Percentiles rank a stretch among this genome's conserved stretches.
Conservation (phyloP, 1,139 yeast species). For the Yamadazyma mexicana region DNA sequence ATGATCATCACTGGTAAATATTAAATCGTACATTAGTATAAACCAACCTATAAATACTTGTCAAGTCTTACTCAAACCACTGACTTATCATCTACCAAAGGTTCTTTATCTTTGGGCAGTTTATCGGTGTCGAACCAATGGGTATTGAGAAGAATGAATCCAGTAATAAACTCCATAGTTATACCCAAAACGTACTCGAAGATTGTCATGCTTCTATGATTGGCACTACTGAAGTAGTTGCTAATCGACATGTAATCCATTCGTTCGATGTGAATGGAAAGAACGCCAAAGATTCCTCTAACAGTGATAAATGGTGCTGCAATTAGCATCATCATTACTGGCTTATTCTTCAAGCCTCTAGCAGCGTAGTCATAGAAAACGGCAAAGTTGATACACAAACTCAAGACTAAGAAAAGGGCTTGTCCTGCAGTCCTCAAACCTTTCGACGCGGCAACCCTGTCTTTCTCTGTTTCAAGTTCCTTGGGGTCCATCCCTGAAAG, state of each 20-base stretch:
- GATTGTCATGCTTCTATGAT: slow-evolving; percentile 22
- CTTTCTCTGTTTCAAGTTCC: slow-evolving; percentile 12
- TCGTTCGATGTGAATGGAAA: slow-evolving; percentile 6
- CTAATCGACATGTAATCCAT: slow-evolving; percentile 19
- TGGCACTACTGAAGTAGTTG: slow-evolving; percentile 26
- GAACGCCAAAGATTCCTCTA: slow-evolving; percentile 11
- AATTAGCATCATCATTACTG: slow-evolving; percentile 15
- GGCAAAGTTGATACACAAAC: slow-evolving; percentile 19
- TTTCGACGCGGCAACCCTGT: slow-evolving; percentile 22
- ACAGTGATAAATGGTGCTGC: slow-evolving; percentile 8
- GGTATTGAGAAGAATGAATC: background rate
- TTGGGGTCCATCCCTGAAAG: slow-evolving; percentile 18
- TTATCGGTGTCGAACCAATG: background rate
- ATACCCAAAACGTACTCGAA: slow-evolving; percentile 39
- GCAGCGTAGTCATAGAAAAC: slow-evolving; percentile 19
- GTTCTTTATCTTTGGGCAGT: no score
- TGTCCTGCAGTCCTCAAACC: slow-evolving; percentile 36
- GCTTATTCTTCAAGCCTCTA: slow-evolving; percentile 19
- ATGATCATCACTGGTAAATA: no score
- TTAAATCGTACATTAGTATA: no score
- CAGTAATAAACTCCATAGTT: slow-evolving; percentile 36
- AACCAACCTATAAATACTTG: no score
- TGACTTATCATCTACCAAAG: no score
- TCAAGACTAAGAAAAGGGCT: slow-evolving; percentile 26
- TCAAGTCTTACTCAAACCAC: no score